Evolutionary conservation across 257 asterid species (phyloP).

Genomic region (Solanum lycopersicoides): DNA sequence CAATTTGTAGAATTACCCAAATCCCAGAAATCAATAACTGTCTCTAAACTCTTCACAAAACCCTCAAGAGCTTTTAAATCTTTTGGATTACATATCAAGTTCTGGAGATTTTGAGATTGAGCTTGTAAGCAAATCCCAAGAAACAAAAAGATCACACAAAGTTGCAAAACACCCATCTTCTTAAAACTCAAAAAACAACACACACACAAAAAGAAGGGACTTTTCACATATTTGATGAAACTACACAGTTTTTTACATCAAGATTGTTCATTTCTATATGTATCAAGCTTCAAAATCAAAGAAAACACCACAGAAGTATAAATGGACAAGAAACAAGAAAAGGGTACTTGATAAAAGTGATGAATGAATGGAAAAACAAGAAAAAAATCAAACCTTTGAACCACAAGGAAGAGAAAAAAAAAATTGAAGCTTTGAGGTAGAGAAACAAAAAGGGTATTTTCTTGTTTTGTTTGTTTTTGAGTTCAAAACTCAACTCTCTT

Average conservation of each 20-base stretch:
- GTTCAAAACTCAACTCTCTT: not conserved
- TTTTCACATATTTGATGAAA: not conserved
- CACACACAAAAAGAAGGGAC: not conserved
- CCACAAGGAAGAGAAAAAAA: not conserved
- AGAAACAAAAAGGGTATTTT: not conserved
- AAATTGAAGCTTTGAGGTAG: not conserved
- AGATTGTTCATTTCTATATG: not conserved
- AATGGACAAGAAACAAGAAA: not conserved
- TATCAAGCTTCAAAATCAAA: not conserved
- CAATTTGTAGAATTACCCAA: slow-evolving; percentile 33
- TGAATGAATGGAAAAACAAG: not conserved
- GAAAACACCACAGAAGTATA: not conserved
- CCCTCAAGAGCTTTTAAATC: slow-evolving; percentile 40
- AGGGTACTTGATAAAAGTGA: not conserved
- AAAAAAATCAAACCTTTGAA: not conserved
- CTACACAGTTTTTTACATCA: not conserved
- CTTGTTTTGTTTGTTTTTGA: not conserved
- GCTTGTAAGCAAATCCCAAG: slow-evolving; percentile 20
- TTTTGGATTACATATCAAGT: slow-evolving; percentile 33
- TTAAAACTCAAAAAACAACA: not conserved
- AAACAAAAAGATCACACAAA: slow-evolving; percentile 14
- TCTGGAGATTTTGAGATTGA: slow-evolving; percentile 21
- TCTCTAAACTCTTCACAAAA: slow-evolving; percentile 30
- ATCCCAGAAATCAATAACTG: slow-evolving; percentile 39
- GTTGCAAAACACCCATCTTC: slow-evolving; percentile 26